Base-by-base conservation (phyloP, 225 moss, liverwort and hornwort genomes). In the Anthoceros angustus region DNA sequence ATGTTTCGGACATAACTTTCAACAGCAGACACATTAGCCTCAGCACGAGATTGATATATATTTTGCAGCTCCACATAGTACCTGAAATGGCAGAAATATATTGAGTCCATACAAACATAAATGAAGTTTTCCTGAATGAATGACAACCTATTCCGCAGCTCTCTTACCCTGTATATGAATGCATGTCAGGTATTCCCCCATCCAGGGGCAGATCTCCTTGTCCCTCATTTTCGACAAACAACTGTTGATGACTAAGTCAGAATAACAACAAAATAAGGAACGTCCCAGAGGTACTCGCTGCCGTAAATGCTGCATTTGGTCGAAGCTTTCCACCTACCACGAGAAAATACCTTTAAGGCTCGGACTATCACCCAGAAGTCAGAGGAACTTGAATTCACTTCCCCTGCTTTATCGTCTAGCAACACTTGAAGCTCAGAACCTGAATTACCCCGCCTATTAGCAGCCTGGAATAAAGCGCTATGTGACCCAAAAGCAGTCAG, bases 141-240 rank as follows among this genome's bases (percentile, higher is more conserved):
- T 46, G 41, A 16, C 8, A 16, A 32, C 67, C 67, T 67, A 24
- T 61, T n/a, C 39, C 55, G 15, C 39, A 42, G 55, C 38, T 43
- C 39, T 23, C 82, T 86, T 78, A 98, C 98, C 92, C 92, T 77
- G 98, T 98, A 61, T 79, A 84, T 45, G 98, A 92, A 78, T 98
- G 98, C 98, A 98, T 98, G 68, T 98, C 98, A 70, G 98, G 92
- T 66, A 98, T 84, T 71, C 92, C 80, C 65, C 98, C 98, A 74
- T 98, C 92, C 66, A 98, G 77, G 49, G 98, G 98, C 67, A 84
- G 92, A 46, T 92, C 98, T 71, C 98, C 98, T 83, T 92, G 82
- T 70, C 98, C 98, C 73, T 98, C 92, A 71, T 87, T 98, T 40
- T 82, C 83, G 65, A 98, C 86, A 67, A 88, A 98, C 67, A 84